Evolutionary conservation across 169 alveolate genomes (phyloP).

Genomic region (Eimeria acervulina): DNA sequence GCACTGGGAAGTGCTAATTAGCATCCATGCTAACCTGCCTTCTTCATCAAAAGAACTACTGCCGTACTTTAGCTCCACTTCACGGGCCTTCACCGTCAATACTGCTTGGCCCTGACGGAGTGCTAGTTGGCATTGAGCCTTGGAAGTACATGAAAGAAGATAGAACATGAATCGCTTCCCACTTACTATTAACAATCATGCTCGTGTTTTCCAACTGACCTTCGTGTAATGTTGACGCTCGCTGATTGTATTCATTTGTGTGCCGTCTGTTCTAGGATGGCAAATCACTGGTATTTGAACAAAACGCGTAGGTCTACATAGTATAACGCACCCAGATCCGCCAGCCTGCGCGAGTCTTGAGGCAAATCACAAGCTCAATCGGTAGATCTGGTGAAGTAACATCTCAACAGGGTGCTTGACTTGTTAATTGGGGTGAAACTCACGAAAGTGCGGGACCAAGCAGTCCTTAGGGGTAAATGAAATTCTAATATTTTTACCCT

Average conservation of each 20-base stretch:
- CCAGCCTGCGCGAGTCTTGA: too few species aligned
- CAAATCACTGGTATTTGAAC: neutral
- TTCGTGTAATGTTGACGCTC: neutral
- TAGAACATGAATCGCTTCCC: neutral
- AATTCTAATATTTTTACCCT: neutral
- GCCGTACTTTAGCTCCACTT: neutral
- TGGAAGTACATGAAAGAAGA: neutral
- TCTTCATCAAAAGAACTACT: neutral
- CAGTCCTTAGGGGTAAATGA: neutral
- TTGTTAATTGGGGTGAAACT: neutral
- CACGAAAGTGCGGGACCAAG: too few species aligned
- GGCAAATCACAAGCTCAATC: neutral
- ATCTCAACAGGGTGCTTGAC: neutral
- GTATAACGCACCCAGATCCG: too few species aligned
- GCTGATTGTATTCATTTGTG: neutral
- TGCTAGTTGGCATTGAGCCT: neutral
- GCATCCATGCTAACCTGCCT: neutral
- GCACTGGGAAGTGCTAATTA: neutral
- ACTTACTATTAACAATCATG: neutral
- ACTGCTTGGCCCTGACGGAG: neutral
- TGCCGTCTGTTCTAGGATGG: neutral
- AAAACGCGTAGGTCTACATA: too few species aligned
- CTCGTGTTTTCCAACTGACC: neutral
- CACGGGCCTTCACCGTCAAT: neutral
- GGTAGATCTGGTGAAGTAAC: neutral